Conservation (phyloP, 2,329 filamentous ascomycete species). For the Ceratocystiopsis sp. region DNA sequence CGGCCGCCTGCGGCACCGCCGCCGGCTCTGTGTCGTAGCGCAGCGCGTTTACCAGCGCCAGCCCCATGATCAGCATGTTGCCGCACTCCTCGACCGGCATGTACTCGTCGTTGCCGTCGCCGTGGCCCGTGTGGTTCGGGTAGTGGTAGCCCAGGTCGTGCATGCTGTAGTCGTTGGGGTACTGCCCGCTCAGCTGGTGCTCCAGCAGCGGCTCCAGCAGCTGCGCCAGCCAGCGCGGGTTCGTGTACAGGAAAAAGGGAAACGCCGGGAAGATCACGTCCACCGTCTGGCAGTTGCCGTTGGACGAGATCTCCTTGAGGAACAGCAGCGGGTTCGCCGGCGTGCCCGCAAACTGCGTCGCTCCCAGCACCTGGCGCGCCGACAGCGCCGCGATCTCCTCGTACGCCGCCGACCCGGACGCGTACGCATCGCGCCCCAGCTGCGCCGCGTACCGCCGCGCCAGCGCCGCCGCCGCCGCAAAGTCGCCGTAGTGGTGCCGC, state of each 20-base stretch:
- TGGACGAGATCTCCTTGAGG: conserved; percentile 69
- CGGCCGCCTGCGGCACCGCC: conserved; percentile 18
- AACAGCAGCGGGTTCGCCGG: conserved; percentile 56
- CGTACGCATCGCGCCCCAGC: conserved; percentile 52
- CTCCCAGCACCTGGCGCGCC: conserved; percentile 62
- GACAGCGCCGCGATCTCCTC: conserved; percentile 63
- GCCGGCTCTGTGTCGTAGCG: conserved; percentile 39
- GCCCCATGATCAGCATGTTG: conserved; percentile 54
- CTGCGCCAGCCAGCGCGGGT: conserved; percentile 62
- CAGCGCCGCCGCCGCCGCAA: conserved; percentile 40
- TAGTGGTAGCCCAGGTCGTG: conserved; percentile 57
- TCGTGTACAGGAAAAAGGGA: conserved; percentile 72
- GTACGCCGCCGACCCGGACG: conserved; percentile 57
- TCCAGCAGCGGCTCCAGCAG: conserved; percentile 63
- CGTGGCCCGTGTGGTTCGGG: conserved; percentile 55
- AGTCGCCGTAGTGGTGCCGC: conserved; percentile 59
- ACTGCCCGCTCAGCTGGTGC: conserved; percentile 64
- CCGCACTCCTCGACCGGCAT: conserved; percentile 61
- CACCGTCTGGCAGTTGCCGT: conserved; percentile 70
- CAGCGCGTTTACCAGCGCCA: conserved; percentile 52
- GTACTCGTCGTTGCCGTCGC: conserved; percentile 49
- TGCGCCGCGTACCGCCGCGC: conserved; percentile 56
- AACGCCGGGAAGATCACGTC: conserved; percentile 75
- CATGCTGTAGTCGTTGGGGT: conserved; percentile 65
- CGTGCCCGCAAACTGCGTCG: conserved; percentile 56